Percentiles rank a stretch among this genome's conserved stretches.
Conservation (phyloP, 202 grass and related monocot species). For the Bolboschoenoplectus hybrid region DNA sequence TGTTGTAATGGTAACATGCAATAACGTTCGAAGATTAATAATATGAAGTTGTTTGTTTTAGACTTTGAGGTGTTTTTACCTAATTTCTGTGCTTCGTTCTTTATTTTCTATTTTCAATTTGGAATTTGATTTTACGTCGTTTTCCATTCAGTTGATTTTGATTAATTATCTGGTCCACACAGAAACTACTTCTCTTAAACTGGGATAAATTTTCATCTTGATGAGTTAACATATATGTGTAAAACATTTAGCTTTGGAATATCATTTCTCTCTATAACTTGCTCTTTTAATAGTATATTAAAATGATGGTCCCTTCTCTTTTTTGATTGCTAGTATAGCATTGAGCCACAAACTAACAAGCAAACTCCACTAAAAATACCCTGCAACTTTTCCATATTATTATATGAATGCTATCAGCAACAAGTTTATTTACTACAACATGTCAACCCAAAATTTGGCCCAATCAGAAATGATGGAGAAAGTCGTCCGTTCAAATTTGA, state of each 20-base stretch:
- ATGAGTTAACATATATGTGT: background rate
- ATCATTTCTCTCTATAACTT: background rate
- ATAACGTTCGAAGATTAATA: conserved; percentile 4
- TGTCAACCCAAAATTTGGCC: background rate
- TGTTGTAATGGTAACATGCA: conserved; percentile 14
- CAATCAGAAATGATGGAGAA: background rate
- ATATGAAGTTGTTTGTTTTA: conserved; percentile 19
- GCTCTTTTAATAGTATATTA: too few species aligned
- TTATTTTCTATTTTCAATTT: background rate
- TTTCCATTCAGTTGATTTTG: background rate
- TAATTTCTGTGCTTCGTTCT: background rate
- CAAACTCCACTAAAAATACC: too few species aligned
- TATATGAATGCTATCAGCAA: too few species aligned
- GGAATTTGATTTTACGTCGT: background rate
- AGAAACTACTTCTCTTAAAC: background rate
- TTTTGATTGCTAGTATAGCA: too few species aligned
- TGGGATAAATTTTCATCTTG: background rate
- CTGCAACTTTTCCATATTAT: too few species aligned
- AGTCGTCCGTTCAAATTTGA: background rate
- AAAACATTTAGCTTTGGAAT: background rate
- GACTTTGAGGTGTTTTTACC: background rate
- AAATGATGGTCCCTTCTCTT: too few species aligned
- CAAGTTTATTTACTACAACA: too few species aligned
- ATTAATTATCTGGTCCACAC: background rate
- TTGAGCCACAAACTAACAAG: too few species aligned